These are phyloP conservation scores for Talaromyces nanjingensis DNA, from an alignment of 495 filamentous ascomycete genomes.

Conservation along the genomic window DNA sequence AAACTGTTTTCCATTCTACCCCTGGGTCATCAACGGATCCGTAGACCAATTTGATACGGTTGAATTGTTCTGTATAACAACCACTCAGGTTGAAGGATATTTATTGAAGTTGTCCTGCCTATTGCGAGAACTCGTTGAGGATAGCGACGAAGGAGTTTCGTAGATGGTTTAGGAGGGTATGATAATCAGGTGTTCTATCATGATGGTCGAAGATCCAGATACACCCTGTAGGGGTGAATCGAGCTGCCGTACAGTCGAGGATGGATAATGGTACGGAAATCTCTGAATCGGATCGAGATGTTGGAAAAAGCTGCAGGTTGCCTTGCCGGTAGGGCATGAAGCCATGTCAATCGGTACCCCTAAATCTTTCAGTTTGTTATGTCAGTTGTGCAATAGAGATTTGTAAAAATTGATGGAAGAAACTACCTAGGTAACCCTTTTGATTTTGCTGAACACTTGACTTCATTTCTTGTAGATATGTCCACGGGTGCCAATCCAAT, in stretches of 20 bases:
- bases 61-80: conserved; percentile 12
- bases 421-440: too few relatives aligned
- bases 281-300: conserved; percentile 1
- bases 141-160: conserved; percentile 24
- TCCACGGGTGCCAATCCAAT: too few relatives aligned
- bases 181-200: conserved; percentile 1
- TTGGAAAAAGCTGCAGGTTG: conserved; percentile 17
- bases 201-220: conserved; percentile 31
- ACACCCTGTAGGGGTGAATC: conserved; percentile 26
- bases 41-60: conserved; percentile 17
- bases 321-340: background rate
- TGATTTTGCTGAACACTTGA: too few relatives aligned
- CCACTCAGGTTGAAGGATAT: background rate
- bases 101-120: conserved; percentile 25
- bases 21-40: conserved; percentile 20
- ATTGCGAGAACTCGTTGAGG: conserved; percentile 28
- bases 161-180: conserved; percentile 17
- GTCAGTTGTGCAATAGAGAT: background rate
- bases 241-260: conserved; percentile 23
- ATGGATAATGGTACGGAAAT: conserved; percentile 26
- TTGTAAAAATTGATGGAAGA: too few relatives aligned
- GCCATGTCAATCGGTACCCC: background rate
- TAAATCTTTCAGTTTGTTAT: background rate
- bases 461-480: background rate
- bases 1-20: conserved; percentile 15